A percentile compares a stretch with the other conserved stretches of the same genome.
phyloP scores from a whole-genome alignment of 2,329 filamentous ascomycete genomes.

The Botryotinia calthae region DNA sequence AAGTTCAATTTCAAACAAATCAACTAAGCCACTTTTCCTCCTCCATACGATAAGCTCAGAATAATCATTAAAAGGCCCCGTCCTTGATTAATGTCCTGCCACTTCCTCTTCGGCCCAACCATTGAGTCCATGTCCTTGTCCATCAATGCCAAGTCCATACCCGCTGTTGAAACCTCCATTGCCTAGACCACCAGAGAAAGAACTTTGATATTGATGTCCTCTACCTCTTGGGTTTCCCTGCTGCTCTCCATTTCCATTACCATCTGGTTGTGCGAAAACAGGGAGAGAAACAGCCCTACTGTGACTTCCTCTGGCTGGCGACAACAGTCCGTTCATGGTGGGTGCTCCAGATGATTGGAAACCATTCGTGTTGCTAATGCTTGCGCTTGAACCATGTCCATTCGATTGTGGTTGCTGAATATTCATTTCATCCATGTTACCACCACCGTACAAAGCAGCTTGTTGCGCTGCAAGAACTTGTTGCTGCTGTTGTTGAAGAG shows the following conservation, averaged over 20 bases:
- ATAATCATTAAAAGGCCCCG: not conserved
- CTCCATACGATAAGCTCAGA: not conserved
- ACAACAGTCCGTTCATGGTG: conserved; percentile 73
- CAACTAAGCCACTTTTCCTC: conserved; percentile 7
- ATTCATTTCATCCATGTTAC: conserved; percentile 57
- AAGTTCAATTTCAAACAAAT: conserved; percentile 12
- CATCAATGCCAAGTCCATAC: conserved; percentile 61
- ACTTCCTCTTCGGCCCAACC: conserved; percentile 62
- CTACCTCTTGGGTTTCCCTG: conserved; percentile 42
- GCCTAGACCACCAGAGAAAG: conserved; percentile 44
- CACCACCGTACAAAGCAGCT: conserved; percentile 73
- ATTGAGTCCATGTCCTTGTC: conserved; percentile 55
- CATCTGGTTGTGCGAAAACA: conserved; percentile 57
- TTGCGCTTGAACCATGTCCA: conserved; percentile 60
- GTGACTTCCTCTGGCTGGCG: conserved; percentile 65
- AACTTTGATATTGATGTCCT: conserved; percentile 65
- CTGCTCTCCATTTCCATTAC: conserved; percentile 43
- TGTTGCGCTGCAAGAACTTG: conserved; percentile 73
- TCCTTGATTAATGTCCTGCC: conserved; percentile 31
- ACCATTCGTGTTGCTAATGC: conserved; percentile 57
- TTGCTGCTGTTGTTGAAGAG: conserved; percentile 62
- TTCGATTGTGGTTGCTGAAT: conserved; percentile 60
- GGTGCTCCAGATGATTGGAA: conserved; percentile 53
- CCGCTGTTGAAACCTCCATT: conserved; percentile 40
- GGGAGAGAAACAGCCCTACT: conserved; percentile 81